Base-by-base conservation (phyloP, 805 yeast species). In the Yamadazyma ubonensis region DNA sequence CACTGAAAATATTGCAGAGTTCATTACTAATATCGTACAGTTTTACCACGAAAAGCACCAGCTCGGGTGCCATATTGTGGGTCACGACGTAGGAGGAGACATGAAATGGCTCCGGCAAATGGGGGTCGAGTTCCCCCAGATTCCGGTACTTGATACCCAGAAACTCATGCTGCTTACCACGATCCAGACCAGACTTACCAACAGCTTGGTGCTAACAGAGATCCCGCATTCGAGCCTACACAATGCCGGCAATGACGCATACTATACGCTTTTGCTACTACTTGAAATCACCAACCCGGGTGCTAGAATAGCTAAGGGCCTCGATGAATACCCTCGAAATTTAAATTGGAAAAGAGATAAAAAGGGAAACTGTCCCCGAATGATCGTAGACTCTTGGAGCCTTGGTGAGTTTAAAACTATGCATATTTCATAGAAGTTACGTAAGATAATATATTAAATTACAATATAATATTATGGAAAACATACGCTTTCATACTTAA, bases 241-340 rank as follows among this genome's bases (percentile, higher is more conserved):
- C 54, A 83, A 83, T 52, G 88, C 84, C 3, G 86, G 83, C 4
- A 83, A 83, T 52, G 89, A 83, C 55, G 77, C 86, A 6, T 76
- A 78, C 48, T 79, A 69, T 45, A 83, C 88, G 0, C 54, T 81
- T 28, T 40, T 73, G 26, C 55, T 76, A 14, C 68, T 38, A 5
- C 16, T 40, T 19, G 27, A 36, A 16, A 4, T 36, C 3, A 11
- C 36, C n/a, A 37, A 40, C 20, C 43, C 43, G 14, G 15, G 9
- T 3, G 26, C 25, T 20, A 33, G 43, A 20, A 11, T 15, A 22
- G 14, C 29, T 9, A 36, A 29, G 15, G 16, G 20, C n/a, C 33
- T 39, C 16, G 41, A 37, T 29, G 28, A 23, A 10, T 10, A 23
- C 6, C 26, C 26, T 23, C 12, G 9, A 12, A 6, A 23, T 4